phyloP scores from a whole-genome alignment of 139 green algal species.

The Picochlorum costavermella region DNA sequence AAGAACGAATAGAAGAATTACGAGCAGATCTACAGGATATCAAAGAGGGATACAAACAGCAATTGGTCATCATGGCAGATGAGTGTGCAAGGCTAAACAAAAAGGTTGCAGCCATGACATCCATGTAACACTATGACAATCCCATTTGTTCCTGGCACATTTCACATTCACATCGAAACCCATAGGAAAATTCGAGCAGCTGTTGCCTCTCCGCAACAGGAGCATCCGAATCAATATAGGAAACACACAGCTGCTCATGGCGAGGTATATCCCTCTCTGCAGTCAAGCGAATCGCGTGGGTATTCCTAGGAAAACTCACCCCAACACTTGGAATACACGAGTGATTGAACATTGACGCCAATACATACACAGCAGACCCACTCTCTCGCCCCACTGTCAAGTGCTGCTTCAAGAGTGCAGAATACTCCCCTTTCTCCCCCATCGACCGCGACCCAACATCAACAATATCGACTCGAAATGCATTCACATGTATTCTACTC shows the following conservation, averaged over 20 bases:
- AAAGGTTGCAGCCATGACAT: not conserved
- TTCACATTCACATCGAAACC: conserved; percentile 42
- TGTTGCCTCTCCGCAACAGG: conserved; percentile 11
- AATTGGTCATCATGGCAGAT: conserved; percentile 66
- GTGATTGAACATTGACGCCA: conserved; percentile 51
- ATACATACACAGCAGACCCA: conserved; percentile 51
- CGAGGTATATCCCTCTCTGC: conserved; percentile 24
- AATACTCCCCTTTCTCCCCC: no score
- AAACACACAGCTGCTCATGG: conserved; percentile 44
- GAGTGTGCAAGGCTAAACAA: conserved; percentile 15
- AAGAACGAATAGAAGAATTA: conserved; percentile 87
- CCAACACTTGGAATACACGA: conserved; percentile 49
- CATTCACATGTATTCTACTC: conserved; percentile 38
- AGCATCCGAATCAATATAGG: conserved; percentile 39
- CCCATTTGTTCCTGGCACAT: conserved; percentile 30
- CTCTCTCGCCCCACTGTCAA: not conserved
- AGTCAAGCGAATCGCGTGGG: conserved; percentile 17
- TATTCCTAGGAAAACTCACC: conserved; percentile 38
- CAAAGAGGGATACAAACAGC: conserved; percentile 72
- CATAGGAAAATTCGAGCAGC: conserved; percentile 38
- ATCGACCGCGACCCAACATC: not conserved
- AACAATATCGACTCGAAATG: conserved; percentile 39
- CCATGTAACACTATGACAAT: no score
- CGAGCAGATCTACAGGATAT: conserved; percentile 73
- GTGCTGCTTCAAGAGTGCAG: not conserved